phyloP scores from a whole-genome alignment of 225 moss, liverwort and hornwort species.

The Polytrichum formosum region DNA sequence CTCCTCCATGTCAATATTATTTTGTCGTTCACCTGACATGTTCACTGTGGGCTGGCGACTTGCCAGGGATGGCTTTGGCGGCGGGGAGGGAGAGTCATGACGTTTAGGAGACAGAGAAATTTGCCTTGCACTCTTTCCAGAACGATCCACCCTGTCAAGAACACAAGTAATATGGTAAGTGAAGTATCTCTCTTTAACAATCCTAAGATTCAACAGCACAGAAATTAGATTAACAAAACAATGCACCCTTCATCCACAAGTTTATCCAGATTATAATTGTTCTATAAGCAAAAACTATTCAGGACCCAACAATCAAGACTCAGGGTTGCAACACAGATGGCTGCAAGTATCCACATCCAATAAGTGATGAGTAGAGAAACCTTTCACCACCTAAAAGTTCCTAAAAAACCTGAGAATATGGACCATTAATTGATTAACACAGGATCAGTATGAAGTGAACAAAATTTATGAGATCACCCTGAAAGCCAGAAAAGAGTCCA shows the following conservation, averaged over 20 bases:
- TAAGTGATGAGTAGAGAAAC: background rate
- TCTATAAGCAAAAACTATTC: no score
- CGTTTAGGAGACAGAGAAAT: conserved; percentile 31
- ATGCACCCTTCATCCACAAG: no score
- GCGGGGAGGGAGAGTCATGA: conserved; percentile 43
- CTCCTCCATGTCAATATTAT: conserved; percentile 61
- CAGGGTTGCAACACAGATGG: background rate
- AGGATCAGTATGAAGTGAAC: no score
- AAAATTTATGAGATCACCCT: no score
- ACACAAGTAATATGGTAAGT: background rate
- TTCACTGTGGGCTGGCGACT: conserved; percentile 39
- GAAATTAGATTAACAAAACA: no score
- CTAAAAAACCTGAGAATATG: no score
- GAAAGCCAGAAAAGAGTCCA: no score
- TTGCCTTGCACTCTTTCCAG: conserved; percentile 48
- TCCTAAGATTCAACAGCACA: no score
- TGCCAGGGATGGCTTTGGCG: conserved; percentile 41
- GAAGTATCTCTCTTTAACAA: no score
- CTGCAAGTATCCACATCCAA: background rate
- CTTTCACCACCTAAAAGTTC: background rate
- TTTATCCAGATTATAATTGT: no score
- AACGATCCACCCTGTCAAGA: conserved; percentile 49
- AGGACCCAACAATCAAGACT: no score
- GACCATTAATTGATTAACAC: no score
- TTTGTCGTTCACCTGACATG: conserved; percentile 49